Conservation (phyloP, 2,329 filamentous ascomycete genomes). For the Trichoderma koningiopsis region DNA sequence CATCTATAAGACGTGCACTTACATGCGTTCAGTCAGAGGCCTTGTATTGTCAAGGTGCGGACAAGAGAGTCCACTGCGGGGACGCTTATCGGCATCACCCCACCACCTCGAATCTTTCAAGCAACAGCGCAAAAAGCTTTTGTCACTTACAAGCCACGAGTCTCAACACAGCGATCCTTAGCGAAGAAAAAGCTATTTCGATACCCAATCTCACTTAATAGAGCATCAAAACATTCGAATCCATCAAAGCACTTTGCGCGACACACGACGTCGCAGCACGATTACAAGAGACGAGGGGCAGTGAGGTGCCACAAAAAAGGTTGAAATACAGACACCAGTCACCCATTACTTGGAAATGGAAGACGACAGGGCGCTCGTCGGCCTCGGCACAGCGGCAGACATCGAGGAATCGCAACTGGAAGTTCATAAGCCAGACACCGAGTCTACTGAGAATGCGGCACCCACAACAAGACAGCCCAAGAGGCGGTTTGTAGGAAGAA, state of each 20-base stretch:
- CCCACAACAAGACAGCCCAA: conserved; percentile 70
- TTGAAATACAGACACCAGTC: neutral
- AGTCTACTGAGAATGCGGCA: conserved; percentile 42
- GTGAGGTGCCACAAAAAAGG: neutral
- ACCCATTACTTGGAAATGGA: conserved; percentile 60
- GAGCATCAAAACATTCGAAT: neutral
- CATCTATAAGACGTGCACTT: neutral
- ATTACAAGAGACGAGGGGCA: neutral
- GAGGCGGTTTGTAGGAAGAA: conserved; percentile 87
- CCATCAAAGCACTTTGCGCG: neutral
- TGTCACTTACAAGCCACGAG: neutral
- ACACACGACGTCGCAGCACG: neutral
- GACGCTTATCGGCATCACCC: conserved; percentile 6
- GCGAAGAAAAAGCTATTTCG: neutral
- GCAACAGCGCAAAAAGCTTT: conserved; percentile 11
- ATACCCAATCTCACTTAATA: neutral
- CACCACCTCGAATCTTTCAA: neutral
- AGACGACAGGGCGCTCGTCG: conserved; percentile 69
- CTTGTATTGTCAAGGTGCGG: neutral
- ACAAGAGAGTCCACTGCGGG: neutral
- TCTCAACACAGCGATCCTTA: neutral
- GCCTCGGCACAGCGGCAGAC: conserved; percentile 69
- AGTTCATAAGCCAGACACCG: conserved; percentile 31
- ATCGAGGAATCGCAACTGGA: conserved; percentile 55
- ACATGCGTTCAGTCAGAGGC: neutral